Base-by-base conservation (phyloP, 495 filamentous ascomycete species). In the Xylaria longipes region DNA sequence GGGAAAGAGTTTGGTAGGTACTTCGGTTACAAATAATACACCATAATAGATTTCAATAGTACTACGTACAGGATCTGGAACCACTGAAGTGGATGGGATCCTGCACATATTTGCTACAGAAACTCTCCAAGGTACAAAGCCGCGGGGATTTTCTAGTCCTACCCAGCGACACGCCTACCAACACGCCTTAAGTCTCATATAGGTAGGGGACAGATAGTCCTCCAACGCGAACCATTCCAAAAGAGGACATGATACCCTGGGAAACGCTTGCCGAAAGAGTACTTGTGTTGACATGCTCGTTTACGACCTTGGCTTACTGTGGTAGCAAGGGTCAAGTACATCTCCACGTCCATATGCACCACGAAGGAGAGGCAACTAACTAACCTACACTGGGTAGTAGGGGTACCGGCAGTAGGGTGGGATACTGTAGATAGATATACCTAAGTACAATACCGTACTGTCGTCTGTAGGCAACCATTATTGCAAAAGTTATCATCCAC, bases 271-370 rank as follows among this genome's bases (percentile, higher is more conserved):
- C 62, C 62, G 45, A 37, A 63, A 63, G 60, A 63, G 60, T 63
- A 39, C 37, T 7, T 41, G 60, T 43, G 20, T 50, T 20, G 52
- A 31, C 52, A 56, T 56, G 52, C 61, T 64, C 33, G 61, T 2
- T 48, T 27, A 64, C 29, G 61, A 25, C 15, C 63, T 66, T 66
- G 63, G 63, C 63, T 66, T 66, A 66, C 63, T 66, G 45, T 52
- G 63, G 46, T 37, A 20, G 57, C 57, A 60, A 37, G 57, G 57
- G 22, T 60, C 33, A 60, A 33, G 31, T n/a, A 37, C 57, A 37
- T 60, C 57, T 35, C 31, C 57, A 33, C 33, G 31, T 58, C 61
- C n/a, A 29, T 41, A 62, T 62, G 58, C 41, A 45, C 61, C 39
- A 29, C 46, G 62, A 46, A 20, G 48, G 41, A 31, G 62, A 48